A percentile compares a stretch with the other conserved stretches of the same genome.
Evolutionary conservation across 768 basidiomycete species (phyloP).

Genomic region (Paxillus ammoniavirescens): DNA sequence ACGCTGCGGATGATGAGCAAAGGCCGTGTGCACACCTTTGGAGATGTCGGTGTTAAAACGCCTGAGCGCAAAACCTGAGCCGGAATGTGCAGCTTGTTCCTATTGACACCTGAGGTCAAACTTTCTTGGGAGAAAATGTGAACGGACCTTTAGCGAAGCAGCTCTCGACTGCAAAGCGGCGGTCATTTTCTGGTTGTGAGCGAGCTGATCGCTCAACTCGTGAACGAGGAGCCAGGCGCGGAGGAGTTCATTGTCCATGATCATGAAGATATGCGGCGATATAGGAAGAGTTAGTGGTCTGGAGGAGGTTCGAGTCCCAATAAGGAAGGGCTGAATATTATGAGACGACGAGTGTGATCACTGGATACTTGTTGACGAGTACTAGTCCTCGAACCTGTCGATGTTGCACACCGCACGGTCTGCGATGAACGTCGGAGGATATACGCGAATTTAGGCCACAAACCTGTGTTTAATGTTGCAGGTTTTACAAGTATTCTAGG

Average conservation of each 20-base stretch:
- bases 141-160: constrained; percentile 66
- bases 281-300: background rate
- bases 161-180: constrained; percentile 66
- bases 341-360: background rate
- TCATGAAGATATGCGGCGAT: constrained; percentile 18
- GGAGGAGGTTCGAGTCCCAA: background rate
- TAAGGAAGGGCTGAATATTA: background rate
- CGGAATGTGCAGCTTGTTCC: constrained; percentile 73
- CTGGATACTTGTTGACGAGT: background rate
- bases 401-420: background rate
- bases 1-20: constrained; percentile 1
- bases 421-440: background rate
- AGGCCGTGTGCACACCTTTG: constrained; percentile 60
- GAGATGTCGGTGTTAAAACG: constrained; percentile 87
- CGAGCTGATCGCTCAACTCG: constrained; percentile 82
- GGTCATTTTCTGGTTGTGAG: constrained; percentile 77
- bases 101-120: constrained; percentile 28
- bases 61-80: constrained; percentile 74
- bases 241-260: constrained; percentile 69
- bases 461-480: background rate
- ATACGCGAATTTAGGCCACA: background rate
- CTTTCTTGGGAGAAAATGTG: background rate
- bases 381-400: background rate
- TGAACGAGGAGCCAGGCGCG: constrained; percentile 77
- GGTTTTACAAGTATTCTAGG: background rate